Evolutionary conservation across 1,139 yeast species (phyloP), one percentile per base, ranked within the genome.

Genomic region (Suhomyces yuchorum): DNA sequence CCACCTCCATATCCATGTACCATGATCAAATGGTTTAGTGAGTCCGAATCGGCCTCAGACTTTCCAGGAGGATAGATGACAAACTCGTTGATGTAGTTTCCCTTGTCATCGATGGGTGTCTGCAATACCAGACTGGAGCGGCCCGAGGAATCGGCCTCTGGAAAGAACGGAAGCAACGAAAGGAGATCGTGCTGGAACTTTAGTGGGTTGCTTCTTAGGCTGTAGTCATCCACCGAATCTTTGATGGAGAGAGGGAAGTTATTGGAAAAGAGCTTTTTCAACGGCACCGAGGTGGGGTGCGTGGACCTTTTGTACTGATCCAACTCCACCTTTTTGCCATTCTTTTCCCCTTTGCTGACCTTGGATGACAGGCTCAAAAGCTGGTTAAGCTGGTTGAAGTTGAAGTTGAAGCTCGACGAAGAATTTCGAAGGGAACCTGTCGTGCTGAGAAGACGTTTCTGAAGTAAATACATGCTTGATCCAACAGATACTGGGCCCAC

Each of bases 1-100:
- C 92, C 92, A 0, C 88, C 89, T 2, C 93, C 95, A 57, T 87
- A 86, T 0, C 95, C 95, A 64, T 87, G 95, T 6, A 86, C 68
- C 66, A 87, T 69, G 0, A 87, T 76, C 35, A 86, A 65, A 65
- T 86, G 92, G 50, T 82, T 78, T 52, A 70, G 57, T 2, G 72
- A 67, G 19, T 57, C 51, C 42, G 60, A 58, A 43, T 57, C 61
- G 23, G 60, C 54, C 8, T 65, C 63, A 3, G 70, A 59, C 30
- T 67, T 66, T 8, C 66, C 63, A 4, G 67, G 65, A 0, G 88
- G 86, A 46, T 73, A 70, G 2, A 85, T 80, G 45, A 76, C 78
- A 59, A 83, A 81, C 61, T 85, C 93, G 57, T 85, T 85, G 41
- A 86, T 84, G 51, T 68, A 77, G 44, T 81, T 62, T 1, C 71